Conservation (phyloP, 2,329 filamentous ascomycete species). For the Calonectria fujianensis region DNA sequence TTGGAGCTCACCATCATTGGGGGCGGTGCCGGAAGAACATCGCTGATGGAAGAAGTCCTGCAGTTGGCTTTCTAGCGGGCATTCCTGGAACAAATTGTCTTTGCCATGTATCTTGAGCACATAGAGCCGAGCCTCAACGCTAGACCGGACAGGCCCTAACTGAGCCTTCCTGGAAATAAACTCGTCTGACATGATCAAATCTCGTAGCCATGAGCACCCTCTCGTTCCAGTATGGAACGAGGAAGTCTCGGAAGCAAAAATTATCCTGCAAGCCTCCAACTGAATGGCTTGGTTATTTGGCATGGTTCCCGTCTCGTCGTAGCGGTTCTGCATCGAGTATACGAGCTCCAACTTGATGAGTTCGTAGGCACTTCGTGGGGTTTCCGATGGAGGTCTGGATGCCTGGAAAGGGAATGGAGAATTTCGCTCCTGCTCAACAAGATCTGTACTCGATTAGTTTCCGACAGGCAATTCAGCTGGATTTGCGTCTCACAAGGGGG, state of each 20-base stretch:
- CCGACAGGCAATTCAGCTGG: not conserved
- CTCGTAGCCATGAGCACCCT: not conserved
- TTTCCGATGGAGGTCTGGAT: not conserved
- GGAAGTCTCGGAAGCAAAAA: not conserved
- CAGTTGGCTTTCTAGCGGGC: not conserved
- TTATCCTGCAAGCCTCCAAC: constrained; percentile 8
- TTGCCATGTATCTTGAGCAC: not conserved
- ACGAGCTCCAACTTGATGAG: constrained; percentile 5
- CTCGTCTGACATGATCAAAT: constrained; percentile 17
- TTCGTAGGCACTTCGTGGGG: constrained; percentile 2
- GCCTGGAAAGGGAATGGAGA: constrained; percentile 8
- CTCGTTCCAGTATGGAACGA: not conserved
- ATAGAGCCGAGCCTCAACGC: not conserved
- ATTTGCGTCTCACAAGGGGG: not conserved
- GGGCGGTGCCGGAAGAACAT: not conserved
- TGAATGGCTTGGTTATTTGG: not conserved
- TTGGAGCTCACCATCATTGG: not conserved
- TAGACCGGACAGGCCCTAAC: not conserved
- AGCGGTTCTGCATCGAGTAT: constrained; percentile 13
- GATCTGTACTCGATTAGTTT: not conserved
- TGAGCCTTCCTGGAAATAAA: not conserved
- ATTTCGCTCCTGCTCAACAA: constrained; percentile 3
- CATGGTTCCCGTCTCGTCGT: not conserved
- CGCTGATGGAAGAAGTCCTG: not conserved
- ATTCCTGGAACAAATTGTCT: not conserved